Conservation (phyloP, 305 asterid genomes). For the Stenogyne calaminthoides region DNA sequence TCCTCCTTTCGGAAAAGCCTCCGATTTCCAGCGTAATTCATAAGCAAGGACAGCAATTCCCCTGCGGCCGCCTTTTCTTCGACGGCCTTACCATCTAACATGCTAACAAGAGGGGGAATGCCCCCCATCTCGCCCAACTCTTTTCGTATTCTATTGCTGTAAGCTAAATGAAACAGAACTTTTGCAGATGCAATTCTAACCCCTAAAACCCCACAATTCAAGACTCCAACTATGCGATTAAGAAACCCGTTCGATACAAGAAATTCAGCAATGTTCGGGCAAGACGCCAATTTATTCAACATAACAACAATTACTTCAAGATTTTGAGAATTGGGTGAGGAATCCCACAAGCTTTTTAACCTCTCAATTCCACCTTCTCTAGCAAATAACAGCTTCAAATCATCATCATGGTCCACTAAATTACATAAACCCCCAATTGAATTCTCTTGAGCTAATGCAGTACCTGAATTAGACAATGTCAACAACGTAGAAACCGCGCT, state of each 20-base stretch:
- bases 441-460: slow-evolving; percentile 76
- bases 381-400: slow-evolving; percentile 58
- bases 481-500: slow-evolving; percentile 52
- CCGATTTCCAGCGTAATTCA: slow-evolving; percentile 59
- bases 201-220: slow-evolving; percentile 58
- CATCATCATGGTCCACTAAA: slow-evolving; percentile 53
- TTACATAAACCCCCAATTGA: slow-evolving; percentile 77
- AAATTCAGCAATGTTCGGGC: slow-evolving; percentile 63
- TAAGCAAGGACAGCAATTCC: slow-evolving; percentile 48
- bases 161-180: slow-evolving; percentile 58
- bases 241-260: slow-evolving; percentile 63
- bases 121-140: slow-evolving; percentile 85
- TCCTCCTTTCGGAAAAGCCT: slow-evolving; percentile 73
- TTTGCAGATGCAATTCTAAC: slow-evolving; percentile 69
- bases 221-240: slow-evolving; percentile 45
- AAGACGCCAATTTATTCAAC: slow-evolving; percentile 58
- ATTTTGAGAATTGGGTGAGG: slow-evolving; percentile 42
- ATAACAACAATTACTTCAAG: slow-evolving; percentile 65
- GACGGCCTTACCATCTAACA: slow-evolving; percentile 72
- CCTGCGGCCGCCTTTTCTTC: slow-evolving; percentile 84
- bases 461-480: slow-evolving; percentile 68
- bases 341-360: slow-evolving; percentile 70
- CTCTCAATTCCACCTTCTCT: slow-evolving; percentile 76
- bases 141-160: slow-evolving; percentile 55
- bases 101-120: slow-evolving; percentile 49